Evolutionary conservation across 1,284 basidiomycete species (phyloP).

Genomic region (Amylostereum chailletii): DNA sequence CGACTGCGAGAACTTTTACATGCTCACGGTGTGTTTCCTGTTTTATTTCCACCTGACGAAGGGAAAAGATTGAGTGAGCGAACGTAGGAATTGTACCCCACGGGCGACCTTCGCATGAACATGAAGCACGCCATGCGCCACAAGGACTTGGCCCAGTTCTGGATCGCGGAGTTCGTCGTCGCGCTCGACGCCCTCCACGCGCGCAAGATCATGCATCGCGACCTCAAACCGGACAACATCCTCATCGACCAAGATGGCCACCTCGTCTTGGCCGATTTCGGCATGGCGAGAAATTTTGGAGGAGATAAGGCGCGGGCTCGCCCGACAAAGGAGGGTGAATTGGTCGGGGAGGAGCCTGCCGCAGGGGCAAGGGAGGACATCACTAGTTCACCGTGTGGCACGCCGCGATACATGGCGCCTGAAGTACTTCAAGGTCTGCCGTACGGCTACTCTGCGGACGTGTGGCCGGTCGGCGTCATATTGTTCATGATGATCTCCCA

Average conservation of each 20-base stretch:
- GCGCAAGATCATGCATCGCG: conserved; percentile 27
- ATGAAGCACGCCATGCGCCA: conserved; percentile 13
- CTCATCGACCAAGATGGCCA: conserved; percentile 58
- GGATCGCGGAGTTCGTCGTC: conserved; percentile 18
- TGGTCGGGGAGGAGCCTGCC: neutral
- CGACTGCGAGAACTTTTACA: conserved; percentile 23
- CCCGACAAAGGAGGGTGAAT: no score
- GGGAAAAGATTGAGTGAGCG: neutral
- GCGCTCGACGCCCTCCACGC: conserved; percentile 32
- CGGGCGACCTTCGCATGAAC: conserved; percentile 15
- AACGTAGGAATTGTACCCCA: conserved; percentile 16
- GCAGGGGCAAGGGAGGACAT: conserved; percentile 1
- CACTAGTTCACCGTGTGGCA: conserved; percentile 15
- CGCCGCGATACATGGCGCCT: conserved; percentile 51
- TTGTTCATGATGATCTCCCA: conserved; percentile 53
- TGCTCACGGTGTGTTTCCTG: conserved; percentile 16
- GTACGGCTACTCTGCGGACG: conserved; percentile 42
- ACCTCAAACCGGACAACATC: conserved; percentile 51
- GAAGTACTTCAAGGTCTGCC: conserved; percentile 35
- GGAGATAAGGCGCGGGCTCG: no score
- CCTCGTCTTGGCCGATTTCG: conserved; percentile 61
- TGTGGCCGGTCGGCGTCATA: conserved; percentile 43
- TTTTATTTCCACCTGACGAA: neutral
- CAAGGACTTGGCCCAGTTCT: conserved; percentile 10
- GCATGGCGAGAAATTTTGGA: conserved; percentile 27